phyloP scores from a whole-genome alignment of 768 basidiomycete genomes.

The Termitomyces sp. region DNA sequence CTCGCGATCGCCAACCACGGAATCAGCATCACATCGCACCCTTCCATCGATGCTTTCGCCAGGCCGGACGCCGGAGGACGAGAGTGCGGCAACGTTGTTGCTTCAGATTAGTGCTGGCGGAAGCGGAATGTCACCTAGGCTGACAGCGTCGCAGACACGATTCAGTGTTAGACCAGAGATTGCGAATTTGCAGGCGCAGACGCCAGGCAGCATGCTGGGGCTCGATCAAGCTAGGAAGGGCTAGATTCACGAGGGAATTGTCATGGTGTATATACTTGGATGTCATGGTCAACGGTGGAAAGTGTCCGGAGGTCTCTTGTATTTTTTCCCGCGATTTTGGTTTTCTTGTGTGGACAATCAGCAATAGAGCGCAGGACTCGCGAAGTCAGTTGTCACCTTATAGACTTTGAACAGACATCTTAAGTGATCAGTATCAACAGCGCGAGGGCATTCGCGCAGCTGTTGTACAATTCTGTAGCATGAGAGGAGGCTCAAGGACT shows the following conservation, averaged over 20 bases:
- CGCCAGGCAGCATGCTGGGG: constrained; percentile 17
- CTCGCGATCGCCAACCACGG: neutral
- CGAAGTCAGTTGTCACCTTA: too few relatives aligned
- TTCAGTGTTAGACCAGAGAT: neutral
- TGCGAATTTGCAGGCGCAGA: constrained; percentile 13
- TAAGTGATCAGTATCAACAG: too few relatives aligned
- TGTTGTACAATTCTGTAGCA: too few relatives aligned
- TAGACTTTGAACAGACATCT: too few relatives aligned
- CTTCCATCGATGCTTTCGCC: constrained; percentile 9
- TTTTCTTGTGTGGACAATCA: too few relatives aligned
- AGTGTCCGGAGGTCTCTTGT: too few relatives aligned
- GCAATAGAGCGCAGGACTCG: too few relatives aligned
- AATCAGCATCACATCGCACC: constrained; percentile 2
- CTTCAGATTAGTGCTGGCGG: constrained; percentile 50
- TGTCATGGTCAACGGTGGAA: neutral
- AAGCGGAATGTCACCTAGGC: neutral
- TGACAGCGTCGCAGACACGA: neutral
- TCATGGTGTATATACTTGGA: neutral
- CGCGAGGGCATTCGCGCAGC: too few relatives aligned
- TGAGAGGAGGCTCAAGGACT: too few relatives aligned
- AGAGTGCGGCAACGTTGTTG: constrained; percentile 61
- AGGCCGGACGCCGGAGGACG: constrained; percentile 55
- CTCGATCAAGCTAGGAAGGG: neutral
- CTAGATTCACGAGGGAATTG: neutral
- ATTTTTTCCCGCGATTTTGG: too few relatives aligned